A percentile compares a stretch with the other conserved stretches of the same genome.
Evolutionary conservation across 352 stramenopile species (phyloP).

Genomic region (Sclerospora graminicola): DNA sequence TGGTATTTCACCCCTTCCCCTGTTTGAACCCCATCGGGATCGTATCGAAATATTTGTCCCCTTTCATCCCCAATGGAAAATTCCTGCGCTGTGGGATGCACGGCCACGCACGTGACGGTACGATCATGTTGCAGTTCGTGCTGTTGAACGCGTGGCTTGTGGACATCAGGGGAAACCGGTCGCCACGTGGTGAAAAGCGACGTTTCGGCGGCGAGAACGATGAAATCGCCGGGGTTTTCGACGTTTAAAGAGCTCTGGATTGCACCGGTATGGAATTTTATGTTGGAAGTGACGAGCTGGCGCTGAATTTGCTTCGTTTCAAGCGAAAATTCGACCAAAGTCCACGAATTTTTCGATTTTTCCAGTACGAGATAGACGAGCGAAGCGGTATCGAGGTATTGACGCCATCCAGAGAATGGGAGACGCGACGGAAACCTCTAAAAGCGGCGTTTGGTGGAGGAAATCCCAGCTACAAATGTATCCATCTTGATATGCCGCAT

Average conservation of each 20-base stretch:
- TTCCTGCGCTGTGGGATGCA: constrained; percentile 37
- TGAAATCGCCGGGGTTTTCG: constrained; percentile 27
- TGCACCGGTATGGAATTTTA: constrained; percentile 35
- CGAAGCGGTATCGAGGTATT: too few species aligned
- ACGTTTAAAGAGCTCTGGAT: constrained; percentile 34
- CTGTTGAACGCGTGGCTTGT: constrained; percentile 21
- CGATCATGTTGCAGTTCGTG: constrained; percentile 39
- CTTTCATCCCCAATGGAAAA: constrained; percentile 55
- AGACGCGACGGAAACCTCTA: constrained; percentile 36
- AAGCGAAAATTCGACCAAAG: constrained; percentile 59
- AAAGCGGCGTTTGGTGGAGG: constrained; percentile 50
- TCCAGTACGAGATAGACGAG: constrained; percentile 45
- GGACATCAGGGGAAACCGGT: too few species aligned
- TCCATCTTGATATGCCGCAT: constrained; percentile 58
- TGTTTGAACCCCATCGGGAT: constrained; percentile 5
- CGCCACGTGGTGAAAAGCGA: constrained; percentile 35
- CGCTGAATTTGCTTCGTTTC: constrained; percentile 46
- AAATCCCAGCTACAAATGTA: constrained; percentile 70
- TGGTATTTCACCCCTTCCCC: constrained; percentile 53
- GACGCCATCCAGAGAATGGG: constrained; percentile 64
- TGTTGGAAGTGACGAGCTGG: constrained; percentile 36
- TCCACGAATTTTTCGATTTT: constrained; percentile 20
- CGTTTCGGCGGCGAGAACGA: constrained; percentile 32
- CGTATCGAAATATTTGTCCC: constrained; percentile 58
- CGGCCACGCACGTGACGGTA: constrained; percentile 46